Evolutionary conservation across 768 basidiomycete genomes (phyloP).

Genomic region (Psilocybe tampanensis): DNA sequence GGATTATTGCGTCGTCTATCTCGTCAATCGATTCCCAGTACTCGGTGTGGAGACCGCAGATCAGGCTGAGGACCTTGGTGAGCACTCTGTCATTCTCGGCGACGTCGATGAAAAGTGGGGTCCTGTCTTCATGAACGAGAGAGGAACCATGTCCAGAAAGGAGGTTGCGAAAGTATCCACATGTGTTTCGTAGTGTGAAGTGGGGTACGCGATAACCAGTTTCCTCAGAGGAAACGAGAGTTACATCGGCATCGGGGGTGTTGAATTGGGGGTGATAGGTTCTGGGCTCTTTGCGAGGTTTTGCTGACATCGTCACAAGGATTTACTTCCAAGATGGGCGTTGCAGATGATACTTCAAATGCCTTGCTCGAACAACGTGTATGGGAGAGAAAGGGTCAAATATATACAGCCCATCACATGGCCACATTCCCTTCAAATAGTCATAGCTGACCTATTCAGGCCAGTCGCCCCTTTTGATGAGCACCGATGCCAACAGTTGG

Average conservation of each 20-base stretch:
- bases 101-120: conserved; percentile 23
- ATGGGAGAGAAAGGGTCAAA: conserved; percentile 4
- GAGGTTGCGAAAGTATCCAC: conserved; percentile 59
- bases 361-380: conserved; percentile 21
- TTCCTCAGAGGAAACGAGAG: conserved; percentile 44
- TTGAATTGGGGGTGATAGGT: conserved; percentile 35
- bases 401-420: conserved; percentile 8
- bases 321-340: not conserved
- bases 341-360: conserved; percentile 2
- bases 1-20: conserved; percentile 37
- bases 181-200: conserved; percentile 57
- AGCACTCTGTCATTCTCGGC: conserved; percentile 39
- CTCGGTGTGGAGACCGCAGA: conserved; percentile 42
- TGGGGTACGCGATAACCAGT: conserved; percentile 59
- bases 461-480: not conserved
- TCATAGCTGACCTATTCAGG: not conserved
- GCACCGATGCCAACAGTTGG: not conserved
- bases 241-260: conserved; percentile 36
- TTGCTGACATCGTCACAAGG: conserved; percentile 21
- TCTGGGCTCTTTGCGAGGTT: conserved; percentile 12
- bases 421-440: not conserved
- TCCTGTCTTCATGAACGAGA: conserved; percentile 1
- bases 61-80: conserved; percentile 40
- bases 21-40: conserved; percentile 43
- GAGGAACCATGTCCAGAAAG: conserved; percentile 33